Conservation (phyloP, 345 rosid species). For the Melaleuca quinquenervia region DNA sequence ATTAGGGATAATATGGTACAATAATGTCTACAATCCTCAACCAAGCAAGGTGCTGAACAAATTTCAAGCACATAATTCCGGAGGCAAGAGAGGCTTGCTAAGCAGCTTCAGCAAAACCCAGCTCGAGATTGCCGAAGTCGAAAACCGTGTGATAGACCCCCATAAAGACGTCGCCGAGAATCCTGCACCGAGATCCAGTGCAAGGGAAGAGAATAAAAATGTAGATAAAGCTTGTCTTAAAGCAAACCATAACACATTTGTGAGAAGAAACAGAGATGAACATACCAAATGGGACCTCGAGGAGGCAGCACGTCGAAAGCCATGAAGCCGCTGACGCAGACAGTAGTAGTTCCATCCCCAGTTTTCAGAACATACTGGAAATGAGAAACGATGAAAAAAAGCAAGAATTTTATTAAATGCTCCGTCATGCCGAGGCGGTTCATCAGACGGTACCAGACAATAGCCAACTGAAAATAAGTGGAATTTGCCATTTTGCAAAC, state of each 20-base stretch:
- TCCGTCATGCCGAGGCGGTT: not conserved
- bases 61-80: not conserved
- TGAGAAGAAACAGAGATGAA: not conserved
- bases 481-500: not conserved
- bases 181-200: slow-evolving; percentile 24
- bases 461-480: not conserved
- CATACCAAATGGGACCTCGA: slow-evolving; percentile 63
- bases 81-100: not conserved
- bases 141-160: slow-evolving; percentile 71
- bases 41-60: not conserved
- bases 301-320: slow-evolving; percentile 64
- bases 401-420: not conserved
- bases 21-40: not conserved
- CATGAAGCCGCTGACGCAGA: slow-evolving; percentile 60
- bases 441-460: not conserved
- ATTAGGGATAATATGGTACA: not conserved
- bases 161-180: slow-evolving; percentile 78
- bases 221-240: not conserved
- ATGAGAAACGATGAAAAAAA: not conserved
- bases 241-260: not conserved
- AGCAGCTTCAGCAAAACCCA: slow-evolving; percentile 63
- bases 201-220: not conserved
- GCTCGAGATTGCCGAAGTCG: slow-evolving; percentile 45
- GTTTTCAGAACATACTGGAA: slow-evolving; percentile 61
- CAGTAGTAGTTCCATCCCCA: slow-evolving; percentile 33